Evolutionary conservation across 2,329 filamentous ascomycete genomes (phyloP).

Genomic region (Aspergillus spinulosporus): DNA sequence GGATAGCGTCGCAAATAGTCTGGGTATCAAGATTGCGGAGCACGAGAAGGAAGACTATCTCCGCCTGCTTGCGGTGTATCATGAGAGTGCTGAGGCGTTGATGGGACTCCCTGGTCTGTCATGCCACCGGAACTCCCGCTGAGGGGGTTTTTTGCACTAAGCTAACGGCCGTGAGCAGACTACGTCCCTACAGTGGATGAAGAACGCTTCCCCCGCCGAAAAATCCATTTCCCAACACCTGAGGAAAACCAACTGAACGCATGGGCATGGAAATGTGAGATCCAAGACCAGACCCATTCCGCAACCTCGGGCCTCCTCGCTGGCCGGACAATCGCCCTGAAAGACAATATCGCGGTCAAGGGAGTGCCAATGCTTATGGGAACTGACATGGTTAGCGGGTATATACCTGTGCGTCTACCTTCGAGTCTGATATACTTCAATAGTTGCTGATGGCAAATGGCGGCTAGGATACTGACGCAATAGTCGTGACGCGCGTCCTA

Average conservation of each 20-base stretch:
- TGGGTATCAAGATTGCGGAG: neutral
- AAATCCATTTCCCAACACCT: neutral
- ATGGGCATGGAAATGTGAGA: conserved; percentile 3
- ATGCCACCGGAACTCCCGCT: too few species aligned
- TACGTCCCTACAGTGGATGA: neutral
- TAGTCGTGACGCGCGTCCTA: conserved; percentile 37
- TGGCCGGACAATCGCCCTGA: conserved; percentile 34
- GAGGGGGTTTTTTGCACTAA: too few species aligned
- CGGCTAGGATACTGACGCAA: conserved; percentile 38
- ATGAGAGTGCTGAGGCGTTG: neutral
- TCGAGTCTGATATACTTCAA: too few species aligned
- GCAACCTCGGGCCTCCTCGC: neutral
- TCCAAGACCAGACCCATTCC: neutral
- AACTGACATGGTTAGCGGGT: neutral
- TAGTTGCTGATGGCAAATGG: neutral
- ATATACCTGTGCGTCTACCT: neutral
- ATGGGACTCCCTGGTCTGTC: neutral
- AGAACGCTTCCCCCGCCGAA: neutral
- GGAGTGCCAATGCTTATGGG: conserved; percentile 49
- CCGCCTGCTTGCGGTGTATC: neutral
- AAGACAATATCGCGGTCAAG: conserved; percentile 52
- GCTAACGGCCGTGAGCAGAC: neutral
- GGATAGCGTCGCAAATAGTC: neutral
- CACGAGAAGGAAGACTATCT: neutral
- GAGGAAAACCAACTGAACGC: conserved; percentile 1